Base-by-base conservation (phyloP, 208 protist species). In the Lotmaria passim region DNA sequence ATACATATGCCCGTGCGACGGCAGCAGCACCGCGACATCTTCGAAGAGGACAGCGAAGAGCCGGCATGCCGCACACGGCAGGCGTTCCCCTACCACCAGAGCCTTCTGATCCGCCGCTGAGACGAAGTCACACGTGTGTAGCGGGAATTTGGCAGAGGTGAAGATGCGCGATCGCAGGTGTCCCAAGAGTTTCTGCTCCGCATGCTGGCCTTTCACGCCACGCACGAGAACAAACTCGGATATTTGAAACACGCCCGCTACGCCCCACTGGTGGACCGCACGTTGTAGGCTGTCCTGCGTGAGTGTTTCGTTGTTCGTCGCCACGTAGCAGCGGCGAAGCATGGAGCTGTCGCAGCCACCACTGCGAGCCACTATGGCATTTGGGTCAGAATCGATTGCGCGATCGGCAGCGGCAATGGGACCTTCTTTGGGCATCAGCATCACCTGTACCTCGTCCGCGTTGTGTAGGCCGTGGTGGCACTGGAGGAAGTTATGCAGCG, bases 401-500 rank as follows among this genome's bases (percentile, higher is more conserved):
- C 34, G 11, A 14, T 85, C 69, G 12, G 69, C 74, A n/a, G 66
- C 60, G 0, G 79, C 79, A 23, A 79, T 56, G 5, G 69, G 66
- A 0, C 77, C 75, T 10, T 59, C 50, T 36, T 44, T 60, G 10
- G 81, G 81, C 69, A 86, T 82, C 17, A 86, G 69, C 81, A 86
- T 82, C 28, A 86, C 55, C 63, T 82, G 76, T 41, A 86, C 69
- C 63, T 86, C 81, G 46, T 86, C 76, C n/a, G 81, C 81, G 67
- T 86, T 86, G 69, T 86, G 75, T 21, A 79, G 33, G 43, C 68
- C 43, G 58, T 79, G 65, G 33, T 82, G 75, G 33, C 62, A 74
- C 73, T 86, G 81, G 19, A 86, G 59, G 39, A 69, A 82, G 81
- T 86, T 86, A 55, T 86, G 81, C 24, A 86, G 69, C 14, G 81